phyloP scores from a whole-genome alignment of 2,329 filamentous ascomycete genomes.

The Aschersonia sp. region DNA sequence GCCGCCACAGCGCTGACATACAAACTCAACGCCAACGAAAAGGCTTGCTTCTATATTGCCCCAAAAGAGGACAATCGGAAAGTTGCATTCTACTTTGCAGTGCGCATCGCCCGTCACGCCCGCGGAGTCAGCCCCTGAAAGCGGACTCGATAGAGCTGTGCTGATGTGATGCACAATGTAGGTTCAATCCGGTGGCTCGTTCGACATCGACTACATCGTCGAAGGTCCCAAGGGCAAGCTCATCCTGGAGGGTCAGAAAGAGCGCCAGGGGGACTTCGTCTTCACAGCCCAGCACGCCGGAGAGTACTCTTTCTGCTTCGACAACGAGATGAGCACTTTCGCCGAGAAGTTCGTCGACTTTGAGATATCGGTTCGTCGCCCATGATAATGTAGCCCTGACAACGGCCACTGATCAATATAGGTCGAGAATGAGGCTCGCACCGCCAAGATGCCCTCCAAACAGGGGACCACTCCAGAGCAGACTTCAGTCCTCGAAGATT shows the following conservation, averaged over 20 bases:
- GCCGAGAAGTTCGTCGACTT: constrained; percentile 97
- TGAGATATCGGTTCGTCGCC: constrained; percentile 59
- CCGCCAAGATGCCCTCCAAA: constrained; percentile 65
- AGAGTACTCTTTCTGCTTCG: constrained; percentile 96
- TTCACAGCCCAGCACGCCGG: constrained; percentile 82
- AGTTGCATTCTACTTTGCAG: constrained; percentile 93
- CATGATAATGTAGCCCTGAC: not conserved
- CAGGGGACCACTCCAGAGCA: constrained; percentile 82
- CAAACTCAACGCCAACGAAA: constrained; percentile 79
- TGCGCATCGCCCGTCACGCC: not conserved
- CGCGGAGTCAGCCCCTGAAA: not conserved
- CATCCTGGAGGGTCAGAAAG: constrained; percentile 77
- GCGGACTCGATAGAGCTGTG: not conserved
- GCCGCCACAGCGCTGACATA: constrained; percentile 90
- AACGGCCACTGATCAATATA: constrained; percentile 18
- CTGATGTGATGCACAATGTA: constrained; percentile 18
- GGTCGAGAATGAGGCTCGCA: constrained; percentile 82
- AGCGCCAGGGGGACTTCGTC: constrained; percentile 92
- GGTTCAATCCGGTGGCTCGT: constrained; percentile 97
- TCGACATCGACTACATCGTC: constrained; percentile 91
- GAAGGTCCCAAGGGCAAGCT: constrained; percentile 67
- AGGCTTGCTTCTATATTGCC: constrained; percentile 84
- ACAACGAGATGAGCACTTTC: constrained; percentile 96
- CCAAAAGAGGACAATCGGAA: constrained; percentile 71
- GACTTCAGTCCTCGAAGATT: constrained; percentile 78